phyloP scores from a whole-genome alignment of 768 basidiomycete genomes.

The Favolaschia claudopus region DNA sequence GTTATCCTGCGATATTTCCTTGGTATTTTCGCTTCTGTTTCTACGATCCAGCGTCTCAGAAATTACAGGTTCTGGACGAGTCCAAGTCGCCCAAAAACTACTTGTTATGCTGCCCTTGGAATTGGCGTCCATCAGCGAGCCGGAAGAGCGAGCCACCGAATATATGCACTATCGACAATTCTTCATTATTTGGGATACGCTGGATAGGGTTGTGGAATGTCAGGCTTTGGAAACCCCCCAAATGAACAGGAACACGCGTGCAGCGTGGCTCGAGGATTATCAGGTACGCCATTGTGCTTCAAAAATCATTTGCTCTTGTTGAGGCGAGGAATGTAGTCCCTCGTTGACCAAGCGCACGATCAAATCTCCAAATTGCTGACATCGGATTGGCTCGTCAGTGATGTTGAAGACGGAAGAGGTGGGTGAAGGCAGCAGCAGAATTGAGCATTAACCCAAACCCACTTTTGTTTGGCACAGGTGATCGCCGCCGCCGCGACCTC shows the following conservation, averaged over 20 bases:
- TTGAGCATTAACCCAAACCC: too few species aligned
- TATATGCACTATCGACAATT: conserved; percentile 84
- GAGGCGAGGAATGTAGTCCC: conserved; percentile 42
- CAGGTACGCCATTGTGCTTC: conserved; percentile 46
- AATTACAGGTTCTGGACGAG: conserved; percentile 70
- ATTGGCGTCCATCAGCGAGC: conserved; percentile 65
- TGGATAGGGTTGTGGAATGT: conserved; percentile 68
- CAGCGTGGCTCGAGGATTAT: conserved; percentile 72
- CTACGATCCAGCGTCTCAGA: conserved; percentile 1
- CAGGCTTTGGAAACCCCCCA: conserved; percentile 63
- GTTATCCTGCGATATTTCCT: conserved; percentile 91
- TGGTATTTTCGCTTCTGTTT: conserved; percentile 50
- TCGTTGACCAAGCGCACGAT: conserved; percentile 71
- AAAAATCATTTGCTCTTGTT: background rate
- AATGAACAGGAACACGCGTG: conserved; percentile 65
- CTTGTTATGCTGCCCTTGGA: conserved; percentile 69
- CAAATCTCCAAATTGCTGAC: conserved; percentile 76
- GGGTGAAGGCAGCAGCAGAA: too few species aligned
- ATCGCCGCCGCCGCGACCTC: conserved; percentile 70
- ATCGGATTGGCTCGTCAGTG: conserved; percentile 77
- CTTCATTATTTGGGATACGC: conserved; percentile 75
- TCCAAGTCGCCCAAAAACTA: conserved; percentile 69
- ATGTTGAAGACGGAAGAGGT: conserved; percentile 54
- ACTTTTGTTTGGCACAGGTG: too few species aligned
- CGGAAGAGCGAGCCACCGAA: conserved; percentile 76